Conservation (phyloP, 805 yeast genomes). For the Blastobotrys muscicola region DNA sequence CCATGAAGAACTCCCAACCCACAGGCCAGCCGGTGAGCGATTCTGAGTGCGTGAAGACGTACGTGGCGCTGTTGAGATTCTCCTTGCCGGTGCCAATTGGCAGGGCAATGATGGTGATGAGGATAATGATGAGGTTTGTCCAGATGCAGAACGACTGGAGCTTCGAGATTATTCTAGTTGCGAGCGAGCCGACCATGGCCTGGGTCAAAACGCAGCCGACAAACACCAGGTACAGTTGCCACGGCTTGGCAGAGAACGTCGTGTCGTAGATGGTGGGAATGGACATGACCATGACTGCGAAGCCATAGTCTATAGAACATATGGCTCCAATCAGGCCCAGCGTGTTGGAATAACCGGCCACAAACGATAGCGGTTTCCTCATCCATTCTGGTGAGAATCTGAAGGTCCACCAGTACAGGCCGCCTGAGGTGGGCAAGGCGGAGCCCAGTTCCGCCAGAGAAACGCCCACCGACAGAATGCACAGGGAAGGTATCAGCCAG, state of each 20-base stretch:
- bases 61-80: slow-evolving; percentile 39
- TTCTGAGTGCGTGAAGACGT: slow-evolving; percentile 45
- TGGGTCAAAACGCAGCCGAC: slow-evolving; percentile 51
- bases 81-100: slow-evolving; percentile 17
- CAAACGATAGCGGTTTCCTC: slow-evolving; percentile 46
- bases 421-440: slow-evolving; percentile 69
- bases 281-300: slow-evolving; percentile 46
- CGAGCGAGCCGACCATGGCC: slow-evolving; percentile 43
- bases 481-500: slow-evolving; percentile 53
- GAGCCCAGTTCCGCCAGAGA: slow-evolving; percentile 62
- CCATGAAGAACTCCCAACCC: slow-evolving; percentile 46
- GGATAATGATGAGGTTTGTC: slow-evolving; percentile 43
- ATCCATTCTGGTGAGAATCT: slow-evolving; percentile 50
- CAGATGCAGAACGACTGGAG: slow-evolving; percentile 52
- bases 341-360: slow-evolving; percentile 61
- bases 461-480: slow-evolving; percentile 51
- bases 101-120: slow-evolving; percentile 31
- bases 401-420: slow-evolving; percentile 60
- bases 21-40: slow-evolving; percentile 46
- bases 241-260: slow-evolving; percentile 43
- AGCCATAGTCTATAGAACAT: slow-evolving; percentile 65
- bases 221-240: slow-evolving; percentile 53
- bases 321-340: slow-evolving; percentile 57
- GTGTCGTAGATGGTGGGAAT: slow-evolving; percentile 39
- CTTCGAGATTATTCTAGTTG: slow-evolving; percentile 47